Base-by-base conservation (phyloP, 768 basidiomycete species). In the Collybia nuda region DNA sequence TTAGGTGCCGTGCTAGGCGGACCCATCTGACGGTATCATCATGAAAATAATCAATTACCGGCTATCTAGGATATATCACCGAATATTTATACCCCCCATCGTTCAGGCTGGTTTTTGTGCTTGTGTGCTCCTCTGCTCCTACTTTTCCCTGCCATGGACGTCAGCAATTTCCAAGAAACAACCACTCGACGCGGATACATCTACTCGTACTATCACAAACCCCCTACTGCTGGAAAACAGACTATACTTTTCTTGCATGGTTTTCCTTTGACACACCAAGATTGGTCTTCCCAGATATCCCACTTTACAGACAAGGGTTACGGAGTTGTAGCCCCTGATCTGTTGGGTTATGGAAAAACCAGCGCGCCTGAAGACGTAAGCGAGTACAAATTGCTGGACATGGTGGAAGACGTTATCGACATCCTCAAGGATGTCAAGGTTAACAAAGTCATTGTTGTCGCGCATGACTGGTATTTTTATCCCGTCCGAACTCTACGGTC, bases 311-410 rank as follows among this genome's bases (percentile, higher is more conserved):
- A 54, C 9, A 53, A 61, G 36, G 76, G 76, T 7, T 79, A 77
- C 55, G 70, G 74, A 3, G 52, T 82, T 40, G 60, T 82, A 44
- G 75, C 68, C 2, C 79, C 76, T 1, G 79, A 81, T 56, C 69
- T 77, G 67, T 70, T 81, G 21, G 80, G 80, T 3, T 81, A 77
- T 48, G 81, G 79, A 7, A 71, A 70, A 1, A 79, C 79, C 9
- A 69, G 69, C 55, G 77, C 78, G 52, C 79, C 80, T 1, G 50
- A 54, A 0, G 72, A 77, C 43, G 49, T 62, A 2, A 55, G 52
- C 5, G 56, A 62, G 7, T 82, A 79, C 61, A 48, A 53, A 5
- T 23, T 47, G 18, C 67, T 60, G 47, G 56, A 64, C 22, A 60
- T 80, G 35, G 63, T 60, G 23, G 56, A 70, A 45, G 77, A 77